A percentile compares a stretch with the other conserved stretches of the same genome.
These are phyloP conservation scores for Macaranga tanarius DNA, from an alignment of 441 rosid species.

Conservation along the genomic window DNA sequence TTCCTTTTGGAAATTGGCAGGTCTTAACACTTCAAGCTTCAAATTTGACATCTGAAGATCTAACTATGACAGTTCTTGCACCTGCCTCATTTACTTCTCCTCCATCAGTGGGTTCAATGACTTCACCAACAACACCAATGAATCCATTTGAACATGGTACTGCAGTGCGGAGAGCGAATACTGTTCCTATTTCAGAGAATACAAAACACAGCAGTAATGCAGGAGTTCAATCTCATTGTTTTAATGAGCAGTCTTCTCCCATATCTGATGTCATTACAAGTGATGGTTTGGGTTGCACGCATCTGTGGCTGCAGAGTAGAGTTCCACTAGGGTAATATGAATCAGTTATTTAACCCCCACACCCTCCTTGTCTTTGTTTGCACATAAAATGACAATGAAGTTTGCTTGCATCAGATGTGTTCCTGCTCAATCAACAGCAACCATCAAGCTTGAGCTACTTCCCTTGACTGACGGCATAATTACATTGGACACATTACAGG, in stretches of 20 bases:
- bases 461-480: conserved; percentile 98
- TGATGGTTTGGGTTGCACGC: conserved; percentile 71
- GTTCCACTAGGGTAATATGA: conserved; percentile 88
- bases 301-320: conserved; percentile 98
- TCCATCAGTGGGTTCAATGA: conserved; percentile 83
- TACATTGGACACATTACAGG: conserved; percentile 81
- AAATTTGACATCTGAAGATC: conserved; percentile 87
- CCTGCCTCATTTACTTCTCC: conserved; percentile 91
- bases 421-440: conserved; percentile 85
- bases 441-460: conserved; percentile 90
- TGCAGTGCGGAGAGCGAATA: conserved; percentile 24
- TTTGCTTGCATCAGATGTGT: conserved; percentile 63
- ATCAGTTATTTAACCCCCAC: neutral
- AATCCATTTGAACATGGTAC: conserved; percentile 50
- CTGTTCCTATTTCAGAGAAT: conserved; percentile 40
- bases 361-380: conserved; percentile 11
- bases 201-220: conserved; percentile 38
- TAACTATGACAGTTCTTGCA: conserved; percentile 88
- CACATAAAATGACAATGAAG: conserved; percentile 18
- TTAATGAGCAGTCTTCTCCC: conserved; percentile 43
- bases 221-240: conserved; percentile 40
- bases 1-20: conserved; percentile 43
- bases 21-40: conserved; percentile 95
- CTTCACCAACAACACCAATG: conserved; percentile 69
- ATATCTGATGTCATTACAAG: conserved; percentile 66